Base-by-base conservation (phyloP, 2,329 filamentous ascomycete genomes). In the Microdochium trichocladiopsis region DNA sequence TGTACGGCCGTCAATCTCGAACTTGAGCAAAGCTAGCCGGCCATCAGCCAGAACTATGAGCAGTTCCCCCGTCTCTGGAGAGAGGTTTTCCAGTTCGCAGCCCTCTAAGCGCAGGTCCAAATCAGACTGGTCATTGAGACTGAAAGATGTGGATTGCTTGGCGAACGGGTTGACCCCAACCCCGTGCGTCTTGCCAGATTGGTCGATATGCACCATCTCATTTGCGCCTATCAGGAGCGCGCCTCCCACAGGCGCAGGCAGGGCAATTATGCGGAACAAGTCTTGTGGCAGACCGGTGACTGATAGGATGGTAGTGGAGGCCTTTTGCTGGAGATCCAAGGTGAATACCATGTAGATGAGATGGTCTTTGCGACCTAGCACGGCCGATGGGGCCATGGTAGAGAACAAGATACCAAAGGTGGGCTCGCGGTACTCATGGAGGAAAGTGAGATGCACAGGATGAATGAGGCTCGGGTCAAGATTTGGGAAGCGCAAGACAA, bases 341-440 rank as follows among this genome's bases (percentile, higher is more conserved):
- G 94, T 96, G 64, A 96, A 96, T 56, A 99, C 93, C 64, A 91
- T 91, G 72, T 96, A 99, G 18, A 85, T 87, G 48, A 96, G 75
- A 60, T 89, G 83, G 66, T 99, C 94, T 63, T 87, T 94, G 57
- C 90, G 82, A 62, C 91, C 88, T 51, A 97, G 75, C 2, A 89
- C 86, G 52, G 79, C 77, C n/a, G 91, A 92, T 14, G 86, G 83
- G 33, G 85, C 78, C 57, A 83, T 75, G 50, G 84, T 85, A 1
- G 92, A 89, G 48, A 90, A 94, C 43, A 99, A 77, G 55, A 99
- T 92, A 52, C 93, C 94, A 72, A 99, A 96, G 0, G 94, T 99
- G 12, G 94, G 93, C 70, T 97, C 94, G 68, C 94, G 86, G 70
- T 99, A 99, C 73, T 97, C 93, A 77, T 97, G 83, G 58, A 99